A percentile compares a stretch with the other conserved stretches of the same genome.
These are phyloP conservation scores for Moricandia arvensis DNA, from an alignment of 345 rosid genomes.

Conservation along the genomic window DNA sequence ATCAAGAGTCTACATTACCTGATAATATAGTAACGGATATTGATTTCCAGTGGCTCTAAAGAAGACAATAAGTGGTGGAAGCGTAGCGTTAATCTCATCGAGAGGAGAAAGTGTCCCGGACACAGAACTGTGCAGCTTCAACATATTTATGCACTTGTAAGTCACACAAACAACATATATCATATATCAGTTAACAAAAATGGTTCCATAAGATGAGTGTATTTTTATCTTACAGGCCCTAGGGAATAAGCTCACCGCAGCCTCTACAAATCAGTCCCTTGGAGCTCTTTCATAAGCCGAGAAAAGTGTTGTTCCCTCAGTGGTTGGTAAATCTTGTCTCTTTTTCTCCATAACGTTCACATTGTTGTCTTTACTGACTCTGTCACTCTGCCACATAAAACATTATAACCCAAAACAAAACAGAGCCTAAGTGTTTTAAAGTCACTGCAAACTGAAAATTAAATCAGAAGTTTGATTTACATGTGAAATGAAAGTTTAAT, in stretches of 20 bases:
- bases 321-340: conserved; percentile 69
- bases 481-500: too few species aligned
- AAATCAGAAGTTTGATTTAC: too few species aligned
- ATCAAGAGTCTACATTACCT: too few species aligned
- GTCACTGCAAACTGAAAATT: too few species aligned
- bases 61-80: neutral
- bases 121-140: conserved; percentile 91
- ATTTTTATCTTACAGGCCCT: conserved; percentile 52
- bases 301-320: conserved; percentile 62
- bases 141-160: conserved; percentile 88
- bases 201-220: neutral
- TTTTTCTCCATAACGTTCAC: too few species aligned
- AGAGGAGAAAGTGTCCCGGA: conserved; percentile 62
- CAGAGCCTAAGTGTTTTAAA: too few species aligned
- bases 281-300: conserved; percentile 72
- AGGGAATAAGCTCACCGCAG: conserved; percentile 78
- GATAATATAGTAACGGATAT: conserved; percentile 38
- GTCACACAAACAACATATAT: neutral
- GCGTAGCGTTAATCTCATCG: conserved; percentile 23
- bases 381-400: too few species aligned
- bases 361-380: too few species aligned
- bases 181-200: conserved; percentile 1
- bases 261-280: conserved; percentile 90
- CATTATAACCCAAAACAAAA: too few species aligned
- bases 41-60: conserved; percentile 62